Conservation (phyloP, 306 rosid genomes). For the Alnus glutinosa region DNA sequence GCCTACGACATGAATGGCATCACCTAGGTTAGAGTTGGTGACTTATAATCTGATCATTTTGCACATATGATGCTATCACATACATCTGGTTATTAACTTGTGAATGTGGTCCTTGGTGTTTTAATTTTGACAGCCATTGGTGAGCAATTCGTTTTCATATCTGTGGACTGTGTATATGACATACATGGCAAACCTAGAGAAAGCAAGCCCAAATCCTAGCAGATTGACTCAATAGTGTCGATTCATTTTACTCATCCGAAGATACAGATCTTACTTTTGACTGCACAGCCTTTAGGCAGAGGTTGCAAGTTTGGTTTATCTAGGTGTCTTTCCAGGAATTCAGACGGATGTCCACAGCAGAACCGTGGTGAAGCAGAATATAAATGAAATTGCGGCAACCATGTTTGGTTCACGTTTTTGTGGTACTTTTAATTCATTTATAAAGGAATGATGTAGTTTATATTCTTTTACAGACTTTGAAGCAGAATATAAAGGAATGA, state of each 20-base stretch:
- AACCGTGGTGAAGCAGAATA: conserved; percentile 15
- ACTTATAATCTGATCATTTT: conserved; percentile 9
- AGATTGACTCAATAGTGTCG: conserved; percentile 30
- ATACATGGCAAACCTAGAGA: conserved; percentile 85
- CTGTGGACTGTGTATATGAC: conserved; percentile 92
- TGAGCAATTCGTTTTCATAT: conserved; percentile 91
- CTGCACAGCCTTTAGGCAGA: conserved; percentile 18
- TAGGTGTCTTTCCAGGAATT: conserved; percentile 13
- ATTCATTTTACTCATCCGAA: conserved; percentile 7
- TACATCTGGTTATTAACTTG: conserved; percentile 14
- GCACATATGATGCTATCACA: conserved; percentile 4
- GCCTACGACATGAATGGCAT: too few relatives aligned
- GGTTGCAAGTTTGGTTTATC: conserved; percentile 12
- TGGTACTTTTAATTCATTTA: conserved; percentile 17
- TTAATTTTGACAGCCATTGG: conserved; percentile 65
- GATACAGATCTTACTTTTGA: conserved; percentile 15
- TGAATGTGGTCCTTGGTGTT: conserved; percentile 15
- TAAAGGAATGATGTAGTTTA: neutral
- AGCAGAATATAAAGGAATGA: too few relatives aligned
- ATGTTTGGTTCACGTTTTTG: neutral
- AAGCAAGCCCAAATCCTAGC: conserved; percentile 42
- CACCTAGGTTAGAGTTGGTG: conserved; percentile 6
- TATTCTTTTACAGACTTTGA: neutral
- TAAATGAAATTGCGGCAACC: neutral
- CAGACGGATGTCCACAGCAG: conserved; percentile 18